Evolutionary conservation across 2,329 filamentous ascomycete genomes (phyloP), one percentile per base, ranked within the genome.

Genomic region (Helotiales sp.): DNA sequence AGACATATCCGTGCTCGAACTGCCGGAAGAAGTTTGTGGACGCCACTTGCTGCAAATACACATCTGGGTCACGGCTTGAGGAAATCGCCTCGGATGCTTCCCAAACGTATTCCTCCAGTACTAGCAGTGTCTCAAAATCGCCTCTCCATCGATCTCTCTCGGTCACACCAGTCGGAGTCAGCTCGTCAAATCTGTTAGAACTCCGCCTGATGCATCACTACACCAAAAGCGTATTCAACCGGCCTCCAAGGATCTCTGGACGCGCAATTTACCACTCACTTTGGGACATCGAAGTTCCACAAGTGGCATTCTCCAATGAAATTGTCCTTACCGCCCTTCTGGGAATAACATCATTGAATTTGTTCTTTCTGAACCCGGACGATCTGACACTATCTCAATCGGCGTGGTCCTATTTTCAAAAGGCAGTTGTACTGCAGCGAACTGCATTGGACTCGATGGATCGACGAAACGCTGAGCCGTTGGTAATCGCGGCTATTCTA

Each of bases 181-280:
- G 26, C 26, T 32, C 52, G 24, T 60, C 68, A 13, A 55, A 65
- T 8, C 10, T 59, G 6, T n/a, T 70, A n/a, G 65, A 70, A 20
- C 62, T 68, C 3, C 66, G 63, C n/a, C 57, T 70, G 13, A 60
- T 70, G 52, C 60, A 68, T 40, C 63, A 68, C 30, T 70, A 61
- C 47, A 70, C 68, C 6, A 61, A 63, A 58, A 54, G 62, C 26
- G 65, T 63, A 15, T 69, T 32, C 20, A 54, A 43, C 28, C 30
- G 47, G 3, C 45, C 45, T 20, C 43, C 40, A 8, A 30, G n/a
- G 17, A 22, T 1, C 22, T 34, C 40, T 24, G 22, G 28, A 34
- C 17, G 22, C 45, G 64, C 52, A 22, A 28, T 47, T n/a, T 49
- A 24, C 40, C 49, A 64, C 37, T 24, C 67, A 7, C 63, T 67